A percentile compares a stretch with the other conserved stretches of the same genome.
Evolutionary conservation across 352 stramenopile genomes (phyloP).

Genomic region (Nothophytophthora sp.): DNA sequence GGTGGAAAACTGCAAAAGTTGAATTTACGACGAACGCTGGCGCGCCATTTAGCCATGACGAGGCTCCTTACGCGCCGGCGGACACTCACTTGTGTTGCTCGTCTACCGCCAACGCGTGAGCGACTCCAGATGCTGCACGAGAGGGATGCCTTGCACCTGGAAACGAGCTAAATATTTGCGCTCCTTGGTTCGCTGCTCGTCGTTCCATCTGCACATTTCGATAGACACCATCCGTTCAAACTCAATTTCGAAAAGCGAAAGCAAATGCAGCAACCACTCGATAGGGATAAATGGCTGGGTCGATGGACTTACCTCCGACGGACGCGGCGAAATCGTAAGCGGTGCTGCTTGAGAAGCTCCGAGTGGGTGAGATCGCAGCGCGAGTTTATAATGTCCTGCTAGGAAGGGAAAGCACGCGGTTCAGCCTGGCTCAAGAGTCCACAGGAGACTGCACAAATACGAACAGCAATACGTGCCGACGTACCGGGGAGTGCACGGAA

Average conservation of each 20-base stretch:
- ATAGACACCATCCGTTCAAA: too few relatives aligned
- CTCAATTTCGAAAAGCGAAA: slow-evolving; percentile 2
- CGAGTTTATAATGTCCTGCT: slow-evolving; percentile 70
- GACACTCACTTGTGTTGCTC: not conserved
- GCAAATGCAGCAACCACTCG: not conserved
- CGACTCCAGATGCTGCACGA: slow-evolving; percentile 60
- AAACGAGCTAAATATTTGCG: slow-evolving; percentile 58
- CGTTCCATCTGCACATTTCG: slow-evolving; percentile 59
- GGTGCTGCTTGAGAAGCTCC: slow-evolving; percentile 69
- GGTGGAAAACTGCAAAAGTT: too few relatives aligned
- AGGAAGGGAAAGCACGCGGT: not conserved
- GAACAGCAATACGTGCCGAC: not conserved
- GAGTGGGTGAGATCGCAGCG: slow-evolving; percentile 56
- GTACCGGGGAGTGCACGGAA: slow-evolving; percentile 7
- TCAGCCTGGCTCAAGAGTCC: not conserved
- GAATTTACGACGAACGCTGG: too few relatives aligned
- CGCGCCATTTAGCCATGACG: not conserved
- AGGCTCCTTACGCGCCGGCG: not conserved
- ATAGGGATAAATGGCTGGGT: not conserved
- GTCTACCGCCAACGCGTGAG: slow-evolving; percentile 38
- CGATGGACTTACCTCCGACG: slow-evolving; percentile 40
- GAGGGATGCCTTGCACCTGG: slow-evolving; percentile 63
- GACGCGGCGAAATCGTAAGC: slow-evolving; percentile 54
- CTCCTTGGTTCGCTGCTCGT: slow-evolving; percentile 48
- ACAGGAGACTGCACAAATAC: not conserved